Evolutionary conservation across 805 yeast species (phyloP), one percentile per base, ranked within the genome.

Genomic region (Kazachstania martiniae): DNA sequence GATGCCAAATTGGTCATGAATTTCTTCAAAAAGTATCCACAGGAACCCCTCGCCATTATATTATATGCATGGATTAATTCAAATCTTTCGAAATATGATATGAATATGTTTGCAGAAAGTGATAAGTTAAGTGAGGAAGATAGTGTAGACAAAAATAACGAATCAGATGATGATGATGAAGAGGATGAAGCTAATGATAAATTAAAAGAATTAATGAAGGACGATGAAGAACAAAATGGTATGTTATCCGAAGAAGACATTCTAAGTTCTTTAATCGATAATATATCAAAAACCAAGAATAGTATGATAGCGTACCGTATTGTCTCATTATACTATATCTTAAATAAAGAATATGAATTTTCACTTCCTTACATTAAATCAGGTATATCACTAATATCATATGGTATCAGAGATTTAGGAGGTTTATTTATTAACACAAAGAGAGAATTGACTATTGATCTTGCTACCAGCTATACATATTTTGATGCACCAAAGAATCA

Each of bases 401-500:
- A 63, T 12, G 43, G 66, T 4, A 65, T 66, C 13, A 53, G 68
- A 30, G 52, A 58, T 7, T 58, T 71, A 3, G 76, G 77, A 0
- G 58, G 68, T 6, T 49, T 55, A 8, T 61, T 83, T 25, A 50
- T 53, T 1, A 59, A 73, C 39, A 65, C 86, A 1, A 72, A 66
- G 41, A 66, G 65, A 32, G 80, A 75, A 32, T 58, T 83, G 15
- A 62, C 79, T 7, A 66, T 85, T 23, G 64, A 72, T 16, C 62
- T 83, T 34, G 97, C 91, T 0, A 70, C 76, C 1, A 68, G 80
- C 1, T 83, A 86, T 49, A 82, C 94, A 0, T 79, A 83, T 49
- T 70, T 77, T 47, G 95, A 89, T 52, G 81, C 96, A 0, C 98
- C 97, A 8, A 85, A 85, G 54, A 82, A 89, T 56, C 84, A 73